Base-by-base conservation (phyloP, 1,284 basidiomycete species). In the Pascua guehoae region DNA sequence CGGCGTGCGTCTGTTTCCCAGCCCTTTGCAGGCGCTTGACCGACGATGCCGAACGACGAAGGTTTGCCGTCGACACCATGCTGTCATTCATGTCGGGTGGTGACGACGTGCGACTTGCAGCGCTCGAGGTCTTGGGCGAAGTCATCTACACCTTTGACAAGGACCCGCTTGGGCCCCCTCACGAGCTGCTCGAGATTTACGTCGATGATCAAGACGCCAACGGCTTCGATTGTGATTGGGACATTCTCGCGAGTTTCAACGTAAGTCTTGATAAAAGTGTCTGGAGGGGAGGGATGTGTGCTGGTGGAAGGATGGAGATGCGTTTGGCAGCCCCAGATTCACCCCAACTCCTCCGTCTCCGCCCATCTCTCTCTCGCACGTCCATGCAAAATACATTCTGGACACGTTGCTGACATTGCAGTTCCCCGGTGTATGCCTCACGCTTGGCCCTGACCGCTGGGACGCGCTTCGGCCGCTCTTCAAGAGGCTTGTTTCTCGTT, bases 221-320 rank as follows among this genome's bases (percentile, higher is more conserved):
- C 5, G 45, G 50, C 18, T 41, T 50, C 11, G 83, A 85, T 61
- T 83, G 86, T 1, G 86, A 89, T 54, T 85, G 92, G 44, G 86
- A 90, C 11, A 80, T 94, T 15, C 87, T 96, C 37, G 89, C 91
- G 65, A 91, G 91, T 9, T 98, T 94, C 81, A 98, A 97, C 75
- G 76, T 78, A 58, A 66, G 74, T 71, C 10, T 7, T 7, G 12
- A n/a, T 4, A 5, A 32, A 32, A 32, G 24, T 32, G 24, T n/a
- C n/a, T n/a, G n/a, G n/a, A n/a, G n/a, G n/a, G n/a, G n/a, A n/a
- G 24, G 24, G 24, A 7, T 32, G 24, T 32, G 24, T 32, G 3
- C 24, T 32, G 24, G 24, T 32, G 24, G 24, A 32, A 32, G 24
- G 7, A 7, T 7, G 24, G 24, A 32, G 3, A 32, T 32, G 24